phyloP scores from a whole-genome alignment of 2,329 filamentous ascomycete species.

The Stachybotrys chartarum region DNA sequence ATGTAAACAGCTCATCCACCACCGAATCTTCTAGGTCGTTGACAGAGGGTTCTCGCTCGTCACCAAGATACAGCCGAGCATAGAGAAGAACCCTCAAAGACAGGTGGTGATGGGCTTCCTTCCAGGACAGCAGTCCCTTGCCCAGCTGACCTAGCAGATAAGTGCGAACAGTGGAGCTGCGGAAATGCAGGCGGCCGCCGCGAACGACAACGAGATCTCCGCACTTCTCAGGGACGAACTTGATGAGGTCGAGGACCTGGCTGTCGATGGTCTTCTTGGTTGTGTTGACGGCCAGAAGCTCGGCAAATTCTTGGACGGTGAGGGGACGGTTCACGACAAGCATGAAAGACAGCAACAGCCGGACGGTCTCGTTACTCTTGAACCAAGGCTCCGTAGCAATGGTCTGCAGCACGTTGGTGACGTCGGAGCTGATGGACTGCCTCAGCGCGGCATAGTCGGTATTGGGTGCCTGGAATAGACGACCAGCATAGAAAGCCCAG shows the following conservation, averaged over 20 bases:
- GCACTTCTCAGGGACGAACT: constrained; percentile 11
- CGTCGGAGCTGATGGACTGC: constrained; percentile 7
- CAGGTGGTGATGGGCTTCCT: constrained; percentile 25
- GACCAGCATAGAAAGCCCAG: constrained; percentile 26
- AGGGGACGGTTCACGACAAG: constrained; percentile 24
- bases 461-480: constrained; percentile 14
- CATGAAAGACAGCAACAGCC: constrained; percentile 24
- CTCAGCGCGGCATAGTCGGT: constrained; percentile 4
- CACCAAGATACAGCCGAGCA: constrained; percentile 18
- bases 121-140: constrained; percentile 21
- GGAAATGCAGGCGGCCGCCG: constrained; percentile 26
- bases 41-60: constrained; percentile 12
- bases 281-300: constrained; percentile 22
- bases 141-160: constrained; percentile 24
- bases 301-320: constrained; percentile 20
- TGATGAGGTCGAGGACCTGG: constrained; percentile 7
- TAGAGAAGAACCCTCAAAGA: constrained; percentile 27
- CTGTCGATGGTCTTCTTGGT: constrained; percentile 6
- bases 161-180: constrained; percentile 23
- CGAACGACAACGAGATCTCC: constrained; percentile 22
- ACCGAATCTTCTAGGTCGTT: constrained; percentile 12
- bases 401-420: constrained; percentile 7
- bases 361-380: constrained; percentile 9
- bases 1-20: constrained; percentile 16
- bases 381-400: constrained; percentile 7